phyloP scores from a whole-genome alignment of 2,329 filamentous ascomycete genomes.

The Paracamarosporium sp. region DNA sequence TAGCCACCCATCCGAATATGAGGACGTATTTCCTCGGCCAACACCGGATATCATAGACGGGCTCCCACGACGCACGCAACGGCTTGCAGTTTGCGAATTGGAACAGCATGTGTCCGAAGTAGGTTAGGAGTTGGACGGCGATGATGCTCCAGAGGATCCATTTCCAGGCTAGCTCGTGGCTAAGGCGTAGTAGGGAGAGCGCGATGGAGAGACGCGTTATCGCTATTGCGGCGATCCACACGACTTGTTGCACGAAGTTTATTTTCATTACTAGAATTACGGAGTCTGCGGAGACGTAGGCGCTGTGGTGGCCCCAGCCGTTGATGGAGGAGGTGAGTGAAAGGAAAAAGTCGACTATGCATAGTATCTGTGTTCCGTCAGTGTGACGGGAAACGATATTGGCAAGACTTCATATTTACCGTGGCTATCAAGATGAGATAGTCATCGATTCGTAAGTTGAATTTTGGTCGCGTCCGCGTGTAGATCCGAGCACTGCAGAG shows the following conservation, averaged over 20 bases:
- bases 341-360: not conserved
- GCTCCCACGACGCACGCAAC: constrained; percentile 4
- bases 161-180: not conserved
- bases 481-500: constrained; percentile 1
- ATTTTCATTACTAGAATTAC: not conserved
- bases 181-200: constrained; percentile 4
- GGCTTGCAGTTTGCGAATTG: constrained; percentile 3
- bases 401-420: not conserved
- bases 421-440: constrained; percentile 1
- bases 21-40: constrained; percentile 7
- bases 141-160: not conserved
- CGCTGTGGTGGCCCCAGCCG: constrained; percentile 1
- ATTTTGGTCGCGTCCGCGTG: not conserved
- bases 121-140: not conserved
- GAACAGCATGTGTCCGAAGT: constrained; percentile 3
- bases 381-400: not conserved
- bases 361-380: not conserved
- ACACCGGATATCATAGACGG: constrained; percentile 8
- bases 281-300: not conserved
- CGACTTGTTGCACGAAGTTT: constrained; percentile 6
- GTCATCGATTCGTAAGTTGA: not conserved
- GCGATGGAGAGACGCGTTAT: constrained; percentile 7
- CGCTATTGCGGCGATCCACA: constrained; percentile 10
- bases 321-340: not conserved
- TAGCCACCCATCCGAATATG: constrained; percentile 6